Percentiles rank a stretch among this genome's conserved stretches.
phyloP scores from a whole-genome alignment of 2,329 filamentous ascomycete genomes.

The Ceratocystis cubensis region DNA sequence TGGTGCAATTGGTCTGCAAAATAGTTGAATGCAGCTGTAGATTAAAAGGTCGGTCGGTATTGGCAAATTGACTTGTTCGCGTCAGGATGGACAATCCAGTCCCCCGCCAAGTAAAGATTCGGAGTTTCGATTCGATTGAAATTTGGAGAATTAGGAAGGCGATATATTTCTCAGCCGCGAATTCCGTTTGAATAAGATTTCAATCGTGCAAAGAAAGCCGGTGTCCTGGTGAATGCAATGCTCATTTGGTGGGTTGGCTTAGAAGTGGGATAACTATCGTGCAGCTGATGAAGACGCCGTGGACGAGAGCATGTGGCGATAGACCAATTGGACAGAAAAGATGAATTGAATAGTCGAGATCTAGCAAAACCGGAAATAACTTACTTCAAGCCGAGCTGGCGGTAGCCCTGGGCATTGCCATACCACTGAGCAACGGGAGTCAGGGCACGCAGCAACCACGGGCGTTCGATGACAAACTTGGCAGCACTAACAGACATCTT shows the following conservation, averaged over 20 bases:
- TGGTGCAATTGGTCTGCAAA: neutral
- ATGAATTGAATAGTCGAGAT: neutral
- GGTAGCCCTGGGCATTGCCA: slow-evolving; percentile 76
- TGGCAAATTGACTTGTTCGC: neutral
- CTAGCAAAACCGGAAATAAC: slow-evolving; percentile 6
- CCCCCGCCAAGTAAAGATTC: too few relatives aligned
- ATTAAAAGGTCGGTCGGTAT: neutral
- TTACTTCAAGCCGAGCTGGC: slow-evolving; percentile 78
- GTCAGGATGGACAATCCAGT: neutral
- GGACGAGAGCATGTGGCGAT: neutral
- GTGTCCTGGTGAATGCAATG: too few relatives aligned
- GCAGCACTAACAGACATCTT: slow-evolving; percentile 61
- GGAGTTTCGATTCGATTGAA: too few relatives aligned
- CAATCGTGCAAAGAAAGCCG: too few relatives aligned
- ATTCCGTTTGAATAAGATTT: too few relatives aligned
- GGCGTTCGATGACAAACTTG: slow-evolving; percentile 67
- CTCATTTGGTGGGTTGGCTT: neutral
- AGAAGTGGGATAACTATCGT: neutral
- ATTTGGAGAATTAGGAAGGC: too few relatives aligned
- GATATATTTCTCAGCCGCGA: too few relatives aligned
- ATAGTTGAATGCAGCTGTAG: neutral
- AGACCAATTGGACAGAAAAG: slow-evolving; percentile 4
- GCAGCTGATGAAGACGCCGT: neutral
- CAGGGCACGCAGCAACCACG: slow-evolving; percentile 57
- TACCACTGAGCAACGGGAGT: slow-evolving; percentile 82